A percentile compares a stretch with the other conserved stretches of the same genome.
Conservation (phyloP, 768 basidiomycete species). For the Pleurotus cornucopiae region DNA sequence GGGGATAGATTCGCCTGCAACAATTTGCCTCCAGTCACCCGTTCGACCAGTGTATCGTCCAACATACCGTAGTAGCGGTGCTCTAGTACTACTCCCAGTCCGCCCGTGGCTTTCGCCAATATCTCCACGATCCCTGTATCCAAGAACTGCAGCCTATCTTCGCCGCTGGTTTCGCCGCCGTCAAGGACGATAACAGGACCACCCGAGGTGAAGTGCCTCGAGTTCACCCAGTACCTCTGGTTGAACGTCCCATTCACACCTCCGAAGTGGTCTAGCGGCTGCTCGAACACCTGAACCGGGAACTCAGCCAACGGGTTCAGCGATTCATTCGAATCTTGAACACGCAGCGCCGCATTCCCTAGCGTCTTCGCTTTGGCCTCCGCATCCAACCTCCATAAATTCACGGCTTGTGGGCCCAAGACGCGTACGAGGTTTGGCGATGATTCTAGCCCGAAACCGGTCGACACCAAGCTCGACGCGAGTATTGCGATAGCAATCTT, state of each 20-base stretch:
- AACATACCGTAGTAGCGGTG: conserved; percentile 81
- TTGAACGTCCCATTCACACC: conserved; percentile 59
- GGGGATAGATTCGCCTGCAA: conserved; percentile 67
- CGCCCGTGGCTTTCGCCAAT: conserved; percentile 77
- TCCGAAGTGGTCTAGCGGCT: conserved; percentile 83
- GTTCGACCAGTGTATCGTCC: conserved; percentile 14
- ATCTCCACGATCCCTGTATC: conserved; percentile 87
- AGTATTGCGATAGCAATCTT: conserved; percentile 7
- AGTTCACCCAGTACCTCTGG: conserved; percentile 92
- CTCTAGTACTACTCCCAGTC: conserved; percentile 87
- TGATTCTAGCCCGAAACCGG: conserved; percentile 3
- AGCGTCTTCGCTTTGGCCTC: conserved; percentile 9
- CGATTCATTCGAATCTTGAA: conserved; percentile 14
- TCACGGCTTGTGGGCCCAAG: conserved; percentile 57
- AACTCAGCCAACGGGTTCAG: conserved; percentile 15
- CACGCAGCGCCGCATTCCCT: conserved; percentile 9
- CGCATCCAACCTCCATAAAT: conserved; percentile 55
- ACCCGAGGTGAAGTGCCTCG: conserved; percentile 70
- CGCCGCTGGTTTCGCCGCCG: conserved; percentile 90
- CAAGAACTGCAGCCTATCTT: conserved; percentile 54
- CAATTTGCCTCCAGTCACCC: background rate
- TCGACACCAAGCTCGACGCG: background rate
- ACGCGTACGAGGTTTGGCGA: conserved; percentile 16
- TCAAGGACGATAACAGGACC: conserved; percentile 90
- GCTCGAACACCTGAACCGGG: conserved; percentile 59